A percentile compares a stretch with the other conserved stretches of the same genome.
phyloP scores from a whole-genome alignment of 495 filamentous ascomycete species.

The Cercophora samala region DNA sequence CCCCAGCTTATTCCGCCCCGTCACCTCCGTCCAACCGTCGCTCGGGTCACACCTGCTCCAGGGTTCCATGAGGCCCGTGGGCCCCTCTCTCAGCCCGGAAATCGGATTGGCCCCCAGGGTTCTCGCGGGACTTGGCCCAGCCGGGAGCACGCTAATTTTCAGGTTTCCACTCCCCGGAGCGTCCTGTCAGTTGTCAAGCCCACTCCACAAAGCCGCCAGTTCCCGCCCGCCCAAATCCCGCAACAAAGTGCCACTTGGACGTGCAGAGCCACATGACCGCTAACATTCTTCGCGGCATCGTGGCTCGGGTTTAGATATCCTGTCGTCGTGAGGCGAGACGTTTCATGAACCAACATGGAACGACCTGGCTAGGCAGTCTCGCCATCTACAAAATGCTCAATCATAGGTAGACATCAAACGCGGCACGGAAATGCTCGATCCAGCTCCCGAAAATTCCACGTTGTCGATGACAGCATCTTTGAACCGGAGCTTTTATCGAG shows the following conservation, averaged over 20 bases:
- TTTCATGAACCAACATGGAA: neutral
- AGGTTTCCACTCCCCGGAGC: constrained; percentile 16
- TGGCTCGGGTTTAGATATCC: neutral
- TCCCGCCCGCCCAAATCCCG: constrained; percentile 16
- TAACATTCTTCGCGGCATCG: constrained; percentile 11
- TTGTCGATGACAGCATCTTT: neutral
- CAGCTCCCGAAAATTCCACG: no score
- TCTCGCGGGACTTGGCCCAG: constrained; percentile 7
- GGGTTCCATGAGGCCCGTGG: neutral
- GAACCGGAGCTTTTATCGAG: neutral
- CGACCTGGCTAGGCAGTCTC: neutral
- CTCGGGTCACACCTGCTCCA: neutral
- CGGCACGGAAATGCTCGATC: neutral
- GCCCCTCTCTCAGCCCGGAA: neutral
- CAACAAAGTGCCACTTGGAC: neutral
- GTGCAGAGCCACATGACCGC: constrained; percentile 8
- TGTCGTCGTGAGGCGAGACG: neutral
- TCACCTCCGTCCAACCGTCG: constrained; percentile 24
- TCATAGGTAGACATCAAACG: neutral
- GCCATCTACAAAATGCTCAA: neutral
- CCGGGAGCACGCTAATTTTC: constrained; percentile 10
- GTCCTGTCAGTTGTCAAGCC: constrained; percentile 3
- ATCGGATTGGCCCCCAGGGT: constrained; percentile 20
- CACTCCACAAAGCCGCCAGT: constrained; percentile 22
- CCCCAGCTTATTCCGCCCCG: constrained; percentile 9